Base-by-base conservation (phyloP, 2,329 filamentous ascomycete genomes). In the Dactylellina leptospora region DNA sequence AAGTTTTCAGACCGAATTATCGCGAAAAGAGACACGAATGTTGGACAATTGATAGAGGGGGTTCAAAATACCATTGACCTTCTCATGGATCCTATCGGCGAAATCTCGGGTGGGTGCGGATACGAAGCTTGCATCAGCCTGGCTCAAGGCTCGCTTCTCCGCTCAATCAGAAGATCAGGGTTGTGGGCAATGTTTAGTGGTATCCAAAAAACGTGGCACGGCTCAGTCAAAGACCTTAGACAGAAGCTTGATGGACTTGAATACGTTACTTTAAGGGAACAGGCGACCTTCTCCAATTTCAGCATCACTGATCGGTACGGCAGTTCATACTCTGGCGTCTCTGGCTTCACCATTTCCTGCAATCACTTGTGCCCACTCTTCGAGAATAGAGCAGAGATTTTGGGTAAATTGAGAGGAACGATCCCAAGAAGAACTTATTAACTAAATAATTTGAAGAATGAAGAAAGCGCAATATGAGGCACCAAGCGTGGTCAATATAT, bases 121-220 rank as follows among this genome's bases (percentile, higher is more conserved):
- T 16, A 60, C 10, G 55, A 51, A 20, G 13, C 20, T 20, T 61
- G 56, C n/a, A 10, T 51, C 11, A 42, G 44, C 22, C 30, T 61
- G 8, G 45, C 22, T 5, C 23, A 61, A 23, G 56, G 56, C 10
- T 61, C 56, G 11, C 33, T 61, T 6, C 5, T 61, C 5, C 56
- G 56, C 22, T 61, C 56, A 13, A 42, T 61, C 11, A 61, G 30
- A n/a, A 8, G 0, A 40, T 61, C 56, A 10, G 56, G 56, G 1
- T 27, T 61, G 30, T 61, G 56, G 56, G 27, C 16, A 22, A 6
- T 61, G 11, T 30, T 61, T 3, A 42, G 20, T 6, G 22, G 30
- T n/a, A n/a, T n/a, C n/a, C 5, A 50, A 20, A 1, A 42, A 42
- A 44, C 16, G 18, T 61, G 56, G 56, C 45, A 61, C 22, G 45